phyloP scores from a whole-genome alignment of 2,329 filamentous ascomycete species.

The Cladophialophora immunda region DNA sequence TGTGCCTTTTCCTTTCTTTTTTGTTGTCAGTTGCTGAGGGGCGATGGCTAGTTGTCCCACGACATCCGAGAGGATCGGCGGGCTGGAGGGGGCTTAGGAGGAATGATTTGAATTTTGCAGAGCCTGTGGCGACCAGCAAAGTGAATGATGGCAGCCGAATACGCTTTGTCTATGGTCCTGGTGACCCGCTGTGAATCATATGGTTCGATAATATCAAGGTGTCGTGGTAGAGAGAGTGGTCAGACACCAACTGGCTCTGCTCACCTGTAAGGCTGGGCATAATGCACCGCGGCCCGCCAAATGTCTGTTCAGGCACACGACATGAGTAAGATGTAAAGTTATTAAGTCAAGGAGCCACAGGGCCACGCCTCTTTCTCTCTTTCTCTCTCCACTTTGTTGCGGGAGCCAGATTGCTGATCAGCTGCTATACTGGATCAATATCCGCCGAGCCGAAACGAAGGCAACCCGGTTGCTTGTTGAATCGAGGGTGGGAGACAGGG shows the following conservation, averaged over 20 bases:
- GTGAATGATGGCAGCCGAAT: not conserved
- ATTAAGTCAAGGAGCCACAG: constrained; percentile 4
- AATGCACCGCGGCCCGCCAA: not conserved
- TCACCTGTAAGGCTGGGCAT: not conserved
- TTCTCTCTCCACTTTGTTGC: not conserved
- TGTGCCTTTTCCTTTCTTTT: not conserved
- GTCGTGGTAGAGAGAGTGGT: not conserved
- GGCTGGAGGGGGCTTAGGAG: not conserved
- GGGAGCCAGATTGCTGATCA: constrained; percentile 6
- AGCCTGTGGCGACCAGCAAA: not conserved
- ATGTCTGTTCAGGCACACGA: constrained; percentile 25
- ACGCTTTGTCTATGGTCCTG: not conserved
- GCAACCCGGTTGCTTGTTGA: not conserved
- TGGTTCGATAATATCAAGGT: not conserved
- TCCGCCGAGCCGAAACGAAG: constrained; percentile 15
- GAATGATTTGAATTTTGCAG: not conserved
- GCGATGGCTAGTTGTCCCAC: not conserved
- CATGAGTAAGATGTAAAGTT: constrained; percentile 22
- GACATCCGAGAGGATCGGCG: constrained; percentile 2
- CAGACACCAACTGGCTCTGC: not conserved
- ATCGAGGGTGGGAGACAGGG: not conserved
- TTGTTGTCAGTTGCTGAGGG: not conserved
- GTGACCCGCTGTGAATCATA: not conserved
- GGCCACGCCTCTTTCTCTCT: not conserved
- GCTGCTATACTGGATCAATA: constrained; percentile 7